Evolutionary conservation across 2,329 filamentous ascomycete species (phyloP).

Genomic region (Talaromyces atroroseus): DNA sequence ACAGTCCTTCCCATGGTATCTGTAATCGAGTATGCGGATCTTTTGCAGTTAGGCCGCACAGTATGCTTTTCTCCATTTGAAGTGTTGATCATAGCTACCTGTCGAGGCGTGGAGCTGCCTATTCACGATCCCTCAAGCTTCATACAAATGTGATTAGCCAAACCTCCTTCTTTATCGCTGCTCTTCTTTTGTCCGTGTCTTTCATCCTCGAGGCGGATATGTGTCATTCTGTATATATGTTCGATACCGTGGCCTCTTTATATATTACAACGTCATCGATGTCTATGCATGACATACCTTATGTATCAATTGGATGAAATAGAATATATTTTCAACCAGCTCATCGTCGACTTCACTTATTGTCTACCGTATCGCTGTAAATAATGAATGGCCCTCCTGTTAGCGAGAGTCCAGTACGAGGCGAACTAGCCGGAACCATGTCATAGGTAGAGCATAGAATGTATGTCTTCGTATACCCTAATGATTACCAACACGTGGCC

Average conservation of each 20-base stretch:
- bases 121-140: slow-evolving; percentile 1
- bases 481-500: too few relatives aligned
- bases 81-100: slow-evolving; percentile 22
- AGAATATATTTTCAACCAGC: background rate
- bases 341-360: too few relatives aligned
- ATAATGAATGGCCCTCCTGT: too few relatives aligned
- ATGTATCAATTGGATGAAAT: background rate
- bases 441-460: too few relatives aligned
- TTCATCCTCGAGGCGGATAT: background rate
- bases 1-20: slow-evolving; percentile 20
- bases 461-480: too few relatives aligned
- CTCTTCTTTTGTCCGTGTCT: background rate
- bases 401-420: too few relatives aligned
- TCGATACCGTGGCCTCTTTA: background rate
- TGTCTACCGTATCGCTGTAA: too few relatives aligned
- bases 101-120: slow-evolving; percentile 18
- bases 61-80: slow-evolving; percentile 19
- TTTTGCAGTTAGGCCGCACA: slow-evolving; percentile 19
- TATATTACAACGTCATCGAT: background rate
- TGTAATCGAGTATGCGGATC: slow-evolving; percentile 22
- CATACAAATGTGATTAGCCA: background rate
- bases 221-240: slow-evolving; percentile 4
- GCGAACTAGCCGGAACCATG: too few relatives aligned
- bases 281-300: background rate
- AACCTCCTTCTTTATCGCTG: background rate